Evolutionary conservation across 805 yeast species (phyloP).

Genomic region (Metschnikowia lochheadii): DNA sequence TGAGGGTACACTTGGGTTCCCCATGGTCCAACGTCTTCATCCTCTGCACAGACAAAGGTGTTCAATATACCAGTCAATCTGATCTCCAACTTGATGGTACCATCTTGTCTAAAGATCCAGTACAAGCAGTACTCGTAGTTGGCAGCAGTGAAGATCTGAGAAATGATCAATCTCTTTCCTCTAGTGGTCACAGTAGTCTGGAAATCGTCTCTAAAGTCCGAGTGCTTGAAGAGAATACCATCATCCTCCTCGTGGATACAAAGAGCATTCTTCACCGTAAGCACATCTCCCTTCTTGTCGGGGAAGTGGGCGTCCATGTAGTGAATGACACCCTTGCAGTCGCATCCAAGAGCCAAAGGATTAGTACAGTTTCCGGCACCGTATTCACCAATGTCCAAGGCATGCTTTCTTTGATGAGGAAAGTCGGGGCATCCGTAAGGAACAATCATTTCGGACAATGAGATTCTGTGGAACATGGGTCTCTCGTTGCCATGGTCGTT

Average conservation of each 20-base stretch:
- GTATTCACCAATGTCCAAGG: constrained; percentile 82
- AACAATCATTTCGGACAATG: constrained; percentile 78
- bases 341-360: constrained; percentile 75
- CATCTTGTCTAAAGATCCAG: constrained; percentile 82
- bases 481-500: constrained; percentile 72
- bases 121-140: constrained; percentile 82
- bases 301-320: constrained; percentile 77
- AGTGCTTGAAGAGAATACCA: constrained; percentile 74
- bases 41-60: constrained; percentile 62
- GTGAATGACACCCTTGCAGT: constrained; percentile 82
- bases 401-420: constrained; percentile 84
- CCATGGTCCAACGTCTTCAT: constrained; percentile 69
- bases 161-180: constrained; percentile 67
- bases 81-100: constrained; percentile 73
- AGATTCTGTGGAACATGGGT: constrained; percentile 74
- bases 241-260: constrained; percentile 88
- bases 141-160: constrained; percentile 83
- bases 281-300: constrained; percentile 62
- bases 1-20: constrained; percentile 78
- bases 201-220: constrained; percentile 78
- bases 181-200: constrained; percentile 72
- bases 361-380: constrained; percentile 87
- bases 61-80: constrained; percentile 80
- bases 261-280: constrained; percentile 69
- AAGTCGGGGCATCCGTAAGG: constrained; percentile 77